Percentiles rank a stretch among this genome's conserved stretches.
Conservation (phyloP, 495 filamentous ascomycete genomes). For the Mycothermus thermophilus region DNA sequence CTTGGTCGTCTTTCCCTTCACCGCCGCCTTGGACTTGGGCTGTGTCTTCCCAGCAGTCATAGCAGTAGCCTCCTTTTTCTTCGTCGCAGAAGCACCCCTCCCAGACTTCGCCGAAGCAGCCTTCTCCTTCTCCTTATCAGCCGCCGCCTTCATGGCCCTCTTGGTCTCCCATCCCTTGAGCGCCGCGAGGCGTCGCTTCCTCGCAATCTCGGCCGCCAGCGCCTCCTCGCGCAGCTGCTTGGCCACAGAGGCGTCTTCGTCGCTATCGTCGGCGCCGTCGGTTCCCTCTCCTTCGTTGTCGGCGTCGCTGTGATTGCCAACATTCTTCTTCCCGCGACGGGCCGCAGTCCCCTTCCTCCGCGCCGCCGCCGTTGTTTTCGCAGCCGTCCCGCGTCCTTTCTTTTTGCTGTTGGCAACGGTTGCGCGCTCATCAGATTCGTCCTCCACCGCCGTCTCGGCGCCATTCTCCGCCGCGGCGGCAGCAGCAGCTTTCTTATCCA, state of each 20-base stretch:
- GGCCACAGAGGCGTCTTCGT: conserved; percentile 60
- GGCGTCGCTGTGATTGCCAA: not conserved
- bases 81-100: not conserved
- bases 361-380: no score
- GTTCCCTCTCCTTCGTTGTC: conserved; percentile 11
- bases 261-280: conserved; percentile 31
- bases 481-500: conserved; percentile 27
- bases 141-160: conserved; percentile 10
- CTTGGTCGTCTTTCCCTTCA: no score
- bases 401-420: no score
- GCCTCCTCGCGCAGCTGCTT: conserved; percentile 65
- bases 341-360: no score
- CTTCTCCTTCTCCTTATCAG: conserved; percentile 7
- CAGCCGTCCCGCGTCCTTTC: no score
- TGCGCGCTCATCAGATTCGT: no score
- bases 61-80: not conserved
- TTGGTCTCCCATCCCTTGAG: no score
- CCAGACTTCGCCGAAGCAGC: not conserved
- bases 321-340: conserved; percentile 10
- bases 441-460: no score
- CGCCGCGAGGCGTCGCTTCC: no score
- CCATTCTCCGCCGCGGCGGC: conserved; percentile 7
- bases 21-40: no score
- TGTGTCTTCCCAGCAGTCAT: no score
- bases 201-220: conserved; percentile 23